Evolutionary conservation across 2,329 filamentous ascomycete species (phyloP).

Genomic region (Dothideomycetes sp.): DNA sequence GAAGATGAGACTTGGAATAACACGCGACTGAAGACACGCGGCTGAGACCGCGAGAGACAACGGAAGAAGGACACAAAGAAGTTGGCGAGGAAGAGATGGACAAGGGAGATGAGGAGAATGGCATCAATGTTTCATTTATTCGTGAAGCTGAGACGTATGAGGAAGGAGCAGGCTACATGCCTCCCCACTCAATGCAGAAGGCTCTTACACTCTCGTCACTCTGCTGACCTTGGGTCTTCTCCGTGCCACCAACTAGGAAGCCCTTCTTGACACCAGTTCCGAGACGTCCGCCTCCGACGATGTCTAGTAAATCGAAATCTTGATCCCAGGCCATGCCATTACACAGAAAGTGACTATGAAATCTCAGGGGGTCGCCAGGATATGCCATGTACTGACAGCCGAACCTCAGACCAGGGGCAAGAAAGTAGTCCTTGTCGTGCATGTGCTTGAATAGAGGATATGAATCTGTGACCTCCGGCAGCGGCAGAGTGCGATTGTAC

Average conservation of each 20-base stretch:
- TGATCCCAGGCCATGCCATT: slow-evolving; percentile 82
- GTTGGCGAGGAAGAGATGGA: no score
- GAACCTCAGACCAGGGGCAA: slow-evolving; percentile 86
- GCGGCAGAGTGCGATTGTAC: slow-evolving; percentile 16
- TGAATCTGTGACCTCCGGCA: slow-evolving; percentile 31
- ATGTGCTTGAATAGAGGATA: slow-evolving; percentile 74
- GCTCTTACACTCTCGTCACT: slow-evolving; percentile 44
- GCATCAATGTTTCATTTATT: no score
- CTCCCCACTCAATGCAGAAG: slow-evolving; percentile 89
- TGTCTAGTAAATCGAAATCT: slow-evolving; percentile 69
- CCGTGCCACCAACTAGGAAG: slow-evolving; percentile 65
- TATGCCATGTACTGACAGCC: slow-evolving; percentile 93
- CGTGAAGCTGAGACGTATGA: no score
- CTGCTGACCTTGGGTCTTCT: slow-evolving; percentile 17
- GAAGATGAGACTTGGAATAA: no score
- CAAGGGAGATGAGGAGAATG: no score
- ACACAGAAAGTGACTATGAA: slow-evolving; percentile 88
- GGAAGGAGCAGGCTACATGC: no score
- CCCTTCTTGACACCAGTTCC: slow-evolving; percentile 96
- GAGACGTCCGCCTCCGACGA: slow-evolving; percentile 76
- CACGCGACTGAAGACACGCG: no score
- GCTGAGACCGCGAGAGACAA: no score
- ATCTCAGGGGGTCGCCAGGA: slow-evolving; percentile 85
- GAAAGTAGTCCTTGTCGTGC: slow-evolving; percentile 69
- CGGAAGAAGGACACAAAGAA: no score